Evolutionary conservation across 1,284 basidiomycete species (phyloP).

Genomic region (Entoloma clypeatum): DNA sequence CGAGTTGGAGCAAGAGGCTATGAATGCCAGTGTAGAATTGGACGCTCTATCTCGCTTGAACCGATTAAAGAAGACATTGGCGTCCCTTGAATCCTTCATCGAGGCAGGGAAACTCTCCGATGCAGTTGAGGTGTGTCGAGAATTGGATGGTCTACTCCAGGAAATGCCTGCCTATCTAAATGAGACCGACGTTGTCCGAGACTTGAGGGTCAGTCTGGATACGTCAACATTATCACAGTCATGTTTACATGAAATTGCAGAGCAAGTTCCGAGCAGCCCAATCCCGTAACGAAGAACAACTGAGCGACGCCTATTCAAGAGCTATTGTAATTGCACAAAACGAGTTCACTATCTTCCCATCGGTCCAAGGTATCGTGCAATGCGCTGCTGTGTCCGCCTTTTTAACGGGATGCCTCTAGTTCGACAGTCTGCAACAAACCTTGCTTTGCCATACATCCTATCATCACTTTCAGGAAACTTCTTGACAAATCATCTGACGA

Average conservation of each 20-base stretch:
- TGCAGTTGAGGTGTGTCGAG: conserved; percentile 43
- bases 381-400: not conserved
- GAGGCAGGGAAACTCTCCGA: conserved; percentile 57
- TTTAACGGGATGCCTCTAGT: conserved; percentile 37
- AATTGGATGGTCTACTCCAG: conserved; percentile 43
- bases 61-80: conserved; percentile 44
- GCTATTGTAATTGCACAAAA: conserved; percentile 49
- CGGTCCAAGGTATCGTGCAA: conserved; percentile 51
- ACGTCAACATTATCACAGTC: conserved; percentile 5
- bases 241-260: conserved; percentile 31
- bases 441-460: conserved; percentile 54
- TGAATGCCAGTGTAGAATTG: conserved; percentile 48
- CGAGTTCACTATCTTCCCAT: conserved; percentile 45
- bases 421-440: conserved; percentile 45
- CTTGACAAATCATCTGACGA: conserved; percentile 51
- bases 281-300: conserved; percentile 65
- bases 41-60: conserved; percentile 52
- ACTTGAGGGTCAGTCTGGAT: conserved; percentile 48
- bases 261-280: conserved; percentile 49
- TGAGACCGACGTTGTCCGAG: conserved; percentile 46
- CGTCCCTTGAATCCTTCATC: conserved; percentile 41
- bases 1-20: conserved; percentile 53
- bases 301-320: conserved; percentile 62
- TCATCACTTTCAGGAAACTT: conserved; percentile 54
- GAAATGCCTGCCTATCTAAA: conserved; percentile 50